Evolutionary conservation across 352 stramenopile species (phyloP).

Genomic region (Pythium dissimile): DNA sequence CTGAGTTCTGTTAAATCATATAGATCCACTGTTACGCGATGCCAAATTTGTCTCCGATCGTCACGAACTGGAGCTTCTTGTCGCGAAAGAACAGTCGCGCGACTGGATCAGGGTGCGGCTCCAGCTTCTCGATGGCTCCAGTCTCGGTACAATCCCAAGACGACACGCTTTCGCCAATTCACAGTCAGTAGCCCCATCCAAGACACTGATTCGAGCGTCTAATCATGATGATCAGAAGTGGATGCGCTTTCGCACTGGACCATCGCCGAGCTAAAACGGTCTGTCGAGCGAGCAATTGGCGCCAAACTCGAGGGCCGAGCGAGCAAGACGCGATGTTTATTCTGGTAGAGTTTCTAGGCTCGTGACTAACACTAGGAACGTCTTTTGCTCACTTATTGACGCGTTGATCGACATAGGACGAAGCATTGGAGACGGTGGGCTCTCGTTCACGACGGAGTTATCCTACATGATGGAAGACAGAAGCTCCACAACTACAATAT

Average conservation of each 20-base stretch:
- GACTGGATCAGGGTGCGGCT: background rate
- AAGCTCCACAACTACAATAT: conserved; percentile 8
- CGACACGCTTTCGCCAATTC: background rate
- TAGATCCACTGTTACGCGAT: conserved; percentile 11
- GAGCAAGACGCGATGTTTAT: background rate
- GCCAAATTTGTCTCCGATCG: background rate
- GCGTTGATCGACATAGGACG: conserved; percentile 4
- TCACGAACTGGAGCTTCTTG: conserved; percentile 12
- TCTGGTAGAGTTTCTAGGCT: background rate
- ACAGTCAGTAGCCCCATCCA: no score
- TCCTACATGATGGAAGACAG: conserved; percentile 2
- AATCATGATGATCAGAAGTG: no score
- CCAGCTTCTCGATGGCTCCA: conserved; percentile 5
- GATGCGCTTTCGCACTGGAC: conserved; percentile 14
- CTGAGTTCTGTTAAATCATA: no score
- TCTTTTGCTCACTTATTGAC: background rate
- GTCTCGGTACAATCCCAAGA: conserved; percentile 1
- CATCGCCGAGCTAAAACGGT: conserved; percentile 10
- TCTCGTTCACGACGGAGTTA: conserved; percentile 1
- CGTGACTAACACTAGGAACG: background rate
- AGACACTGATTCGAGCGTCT: no score
- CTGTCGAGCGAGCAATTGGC: conserved; percentile 3
- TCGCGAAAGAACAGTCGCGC: conserved; percentile 6
- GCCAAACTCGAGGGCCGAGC: background rate
- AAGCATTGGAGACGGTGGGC: conserved; percentile 12